These are phyloP conservation scores for Anastatica hierochuntica DNA, from an alignment of 345 rosid genomes.

Conservation along the genomic window DNA sequence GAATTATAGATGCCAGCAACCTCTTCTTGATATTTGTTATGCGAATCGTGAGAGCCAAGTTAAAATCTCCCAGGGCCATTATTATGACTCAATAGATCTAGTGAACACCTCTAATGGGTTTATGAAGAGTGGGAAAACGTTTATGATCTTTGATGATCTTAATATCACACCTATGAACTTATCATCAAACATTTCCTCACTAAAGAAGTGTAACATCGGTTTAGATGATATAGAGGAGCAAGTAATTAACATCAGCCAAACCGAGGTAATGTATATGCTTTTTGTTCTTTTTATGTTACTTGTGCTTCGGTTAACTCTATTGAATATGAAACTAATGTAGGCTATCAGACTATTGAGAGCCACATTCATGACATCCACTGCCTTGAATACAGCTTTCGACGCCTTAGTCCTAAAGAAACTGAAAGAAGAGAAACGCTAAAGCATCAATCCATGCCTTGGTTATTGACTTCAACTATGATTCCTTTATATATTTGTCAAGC, in stretches of 20 bases:
- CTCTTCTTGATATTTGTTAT: background rate
- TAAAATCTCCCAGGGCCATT: too few species aligned
- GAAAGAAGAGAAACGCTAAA: background rate
- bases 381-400: background rate
- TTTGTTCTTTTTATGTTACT: background rate
- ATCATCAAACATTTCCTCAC: background rate
- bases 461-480: too few species aligned
- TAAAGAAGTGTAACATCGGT: background rate
- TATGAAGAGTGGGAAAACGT: background rate
- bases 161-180: background rate
- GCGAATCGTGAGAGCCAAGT: too few species aligned
- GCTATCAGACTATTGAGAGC: background rate
- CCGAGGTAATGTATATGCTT: background rate
- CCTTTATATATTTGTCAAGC: too few species aligned
- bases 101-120: background rate
- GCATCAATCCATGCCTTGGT: too few species aligned
- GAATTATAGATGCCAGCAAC: background rate
- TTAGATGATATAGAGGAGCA: constrained; percentile 7
- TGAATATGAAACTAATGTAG: too few species aligned
- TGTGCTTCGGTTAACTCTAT: background rate
- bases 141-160: background rate
- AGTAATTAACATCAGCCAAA: background rate
- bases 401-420: background rate
- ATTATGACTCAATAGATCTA: too few species aligned
- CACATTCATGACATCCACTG: constrained; percentile 1